Evolutionary conservation across 2,329 filamentous ascomycete genomes (phyloP).

Genomic region (Penicillium occitanis): DNA sequence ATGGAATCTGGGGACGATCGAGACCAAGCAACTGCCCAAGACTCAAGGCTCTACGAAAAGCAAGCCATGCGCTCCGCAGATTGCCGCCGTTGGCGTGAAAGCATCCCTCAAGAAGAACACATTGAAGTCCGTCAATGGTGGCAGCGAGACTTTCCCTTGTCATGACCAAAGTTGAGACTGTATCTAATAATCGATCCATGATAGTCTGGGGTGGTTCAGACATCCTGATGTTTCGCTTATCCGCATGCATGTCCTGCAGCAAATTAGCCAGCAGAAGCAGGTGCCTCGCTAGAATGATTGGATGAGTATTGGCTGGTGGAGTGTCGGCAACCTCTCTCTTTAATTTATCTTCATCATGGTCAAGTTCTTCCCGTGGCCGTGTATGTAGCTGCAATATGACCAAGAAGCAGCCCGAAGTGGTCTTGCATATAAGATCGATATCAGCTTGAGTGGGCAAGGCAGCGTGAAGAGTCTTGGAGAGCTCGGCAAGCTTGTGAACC

Average conservation of each 20-base stretch:
- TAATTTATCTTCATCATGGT: background rate
- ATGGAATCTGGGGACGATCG: constrained; percentile 28
- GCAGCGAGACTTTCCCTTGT: constrained; percentile 41
- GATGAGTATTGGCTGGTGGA: constrained; percentile 40
- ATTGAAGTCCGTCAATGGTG: constrained; percentile 45
- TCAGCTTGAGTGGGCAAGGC: background rate
- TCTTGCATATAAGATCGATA: background rate
- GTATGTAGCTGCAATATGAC: background rate
- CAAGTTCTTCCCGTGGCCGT: background rate
- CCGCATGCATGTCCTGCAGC: constrained; percentile 49
- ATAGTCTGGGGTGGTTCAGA: constrained; percentile 25
- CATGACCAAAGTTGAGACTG: constrained; percentile 35
- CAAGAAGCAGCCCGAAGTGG: background rate
- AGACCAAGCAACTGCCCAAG: constrained; percentile 47
- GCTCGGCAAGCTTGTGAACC: background rate
- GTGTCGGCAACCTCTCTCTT: background rate
- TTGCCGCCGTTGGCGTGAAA: constrained; percentile 44
- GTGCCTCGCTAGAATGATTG: constrained; percentile 49
- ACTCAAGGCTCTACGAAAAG: constrained; percentile 39
- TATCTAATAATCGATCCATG: constrained; percentile 32
- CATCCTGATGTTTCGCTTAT: background rate
- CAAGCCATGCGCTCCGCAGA: constrained; percentile 43
- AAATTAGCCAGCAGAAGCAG: constrained; percentile 50
- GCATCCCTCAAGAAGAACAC: constrained; percentile 44
- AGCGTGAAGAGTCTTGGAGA: background rate